Evolutionary conservation across 1,284 basidiomycete genomes (phyloP).

Genomic region (Erythrobasidium hasegawianum): DNA sequence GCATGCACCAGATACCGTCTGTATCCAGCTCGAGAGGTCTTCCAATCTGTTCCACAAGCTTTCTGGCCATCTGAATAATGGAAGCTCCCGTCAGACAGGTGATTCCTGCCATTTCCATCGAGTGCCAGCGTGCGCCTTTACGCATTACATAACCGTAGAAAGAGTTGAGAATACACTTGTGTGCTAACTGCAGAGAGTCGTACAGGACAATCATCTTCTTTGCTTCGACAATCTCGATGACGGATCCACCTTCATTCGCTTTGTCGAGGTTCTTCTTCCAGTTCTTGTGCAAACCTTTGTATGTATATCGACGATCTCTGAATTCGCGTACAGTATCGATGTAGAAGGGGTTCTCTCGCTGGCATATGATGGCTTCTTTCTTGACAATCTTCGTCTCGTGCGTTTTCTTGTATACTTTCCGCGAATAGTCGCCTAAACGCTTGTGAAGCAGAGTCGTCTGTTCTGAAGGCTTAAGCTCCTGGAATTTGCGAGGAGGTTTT

Average conservation of each 20-base stretch:
- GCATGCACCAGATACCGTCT: constrained; percentile 99
- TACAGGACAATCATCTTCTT: constrained; percentile 99
- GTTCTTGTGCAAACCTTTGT: constrained; percentile 97
- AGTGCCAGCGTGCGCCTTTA: constrained; percentile 98
- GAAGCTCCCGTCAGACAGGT: constrained; percentile 98
- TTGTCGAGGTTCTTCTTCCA: constrained; percentile 98
- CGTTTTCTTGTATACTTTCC: constrained; percentile 98
- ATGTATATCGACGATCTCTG: constrained; percentile 96
- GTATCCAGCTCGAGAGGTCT: constrained; percentile 96
- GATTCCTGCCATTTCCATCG: constrained; percentile 99
- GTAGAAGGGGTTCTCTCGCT: constrained; percentile 98
- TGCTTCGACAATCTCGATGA: constrained; percentile 89
- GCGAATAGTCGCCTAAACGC: constrained; percentile 94
- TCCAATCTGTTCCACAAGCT: constrained; percentile 90
- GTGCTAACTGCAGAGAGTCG: constrained; percentile 97
- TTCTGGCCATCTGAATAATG: constrained; percentile 99
- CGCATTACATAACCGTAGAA: constrained; percentile 99
- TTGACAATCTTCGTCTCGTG: constrained; percentile 96
- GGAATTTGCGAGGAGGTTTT: constrained; percentile 71
- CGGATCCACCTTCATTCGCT: constrained; percentile 61
- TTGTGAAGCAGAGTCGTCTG: constrained; percentile 92
- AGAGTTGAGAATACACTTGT: constrained; percentile 99
- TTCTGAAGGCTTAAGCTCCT: constrained; percentile 79
- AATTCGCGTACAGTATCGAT: constrained; percentile 97
- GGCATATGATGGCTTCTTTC: constrained; percentile 93